Base-by-base conservation (phyloP, 1,139 yeast genomes). In the Pichia sp. region DNA sequence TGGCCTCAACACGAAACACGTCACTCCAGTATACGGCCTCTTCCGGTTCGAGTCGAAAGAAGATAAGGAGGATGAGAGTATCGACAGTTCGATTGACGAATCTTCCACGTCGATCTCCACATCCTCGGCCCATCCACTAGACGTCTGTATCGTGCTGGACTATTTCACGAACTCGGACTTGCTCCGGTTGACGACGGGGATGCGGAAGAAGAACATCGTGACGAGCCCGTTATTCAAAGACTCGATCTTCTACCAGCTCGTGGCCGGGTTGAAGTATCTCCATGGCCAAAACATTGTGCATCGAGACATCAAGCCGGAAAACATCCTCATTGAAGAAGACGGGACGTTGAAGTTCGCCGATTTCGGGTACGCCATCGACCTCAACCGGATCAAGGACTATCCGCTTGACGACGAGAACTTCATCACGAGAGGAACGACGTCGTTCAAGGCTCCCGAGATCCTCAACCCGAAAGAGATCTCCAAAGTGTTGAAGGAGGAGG, bases 291-390 rank as follows among this genome's bases (percentile, higher is more conserved):
- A 65, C 17, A 70, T 79, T 5, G 74, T 68, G 5, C 84, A 79
- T 58, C 62, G 83, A 15, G 84, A 79, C 55, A 62, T 79, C 40
- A 79, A 79, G 56, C 83, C 83, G 1, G 83, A 78, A 54, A 79
- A 79, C 56, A 67, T 74, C 33, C 58, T 79, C 31, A 69, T 78
- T 35, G 80, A 73, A 54, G 60, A 59, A 8, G 57, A 63, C 11
- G 84, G 84, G 0, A 60, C 62, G 3, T 62, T 78, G 17, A 73
- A 75, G 47, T 67, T 77, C 35, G 67, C 73, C 20, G 84, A 79
- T 58, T 79, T 79, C 57, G 82, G 83, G 1, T 77, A 73, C 60
- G 71, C 77, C 27, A 48, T 77, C 15, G 66, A 72, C 51, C 53
- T 74, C 18, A 52, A 58, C 21, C 55, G 59, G 7, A 17, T 59